phyloP scores from a whole-genome alignment of 2,329 filamentous ascomycete species.

The Penicillium sumatraense region DNA sequence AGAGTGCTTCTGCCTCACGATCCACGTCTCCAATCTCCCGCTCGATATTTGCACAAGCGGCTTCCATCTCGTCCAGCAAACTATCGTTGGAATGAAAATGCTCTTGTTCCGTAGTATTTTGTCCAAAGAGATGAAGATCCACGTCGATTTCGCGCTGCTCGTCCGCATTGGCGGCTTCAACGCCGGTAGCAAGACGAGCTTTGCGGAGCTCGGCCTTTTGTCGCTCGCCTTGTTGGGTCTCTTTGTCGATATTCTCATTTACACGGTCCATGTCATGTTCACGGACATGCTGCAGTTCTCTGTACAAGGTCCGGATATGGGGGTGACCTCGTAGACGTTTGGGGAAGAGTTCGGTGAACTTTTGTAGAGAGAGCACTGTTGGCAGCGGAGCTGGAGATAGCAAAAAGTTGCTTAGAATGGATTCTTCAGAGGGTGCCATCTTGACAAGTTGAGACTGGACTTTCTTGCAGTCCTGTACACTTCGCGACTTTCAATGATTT shows the following conservation, averaged over 20 bases:
- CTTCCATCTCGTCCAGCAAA: constrained; percentile 71
- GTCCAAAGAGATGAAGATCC: constrained; percentile 65
- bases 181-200: constrained; percentile 34
- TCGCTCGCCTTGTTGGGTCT: constrained; percentile 40
- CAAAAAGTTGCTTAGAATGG: constrained; percentile 78
- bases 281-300: constrained; percentile 77
- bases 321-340: constrained; percentile 67
- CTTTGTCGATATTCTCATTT: constrained; percentile 54
- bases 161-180: constrained; percentile 36
- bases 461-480: background rate
- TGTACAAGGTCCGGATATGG: constrained; percentile 73
- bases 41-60: constrained; percentile 68
- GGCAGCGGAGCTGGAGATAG: constrained; percentile 76
- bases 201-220: constrained; percentile 45
- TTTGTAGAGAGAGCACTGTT: constrained; percentile 71
- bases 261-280: constrained; percentile 71
- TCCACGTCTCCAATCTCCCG: constrained; percentile 69
- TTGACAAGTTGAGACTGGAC: background rate
- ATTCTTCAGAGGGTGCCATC: constrained; percentile 75
- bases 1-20: constrained; percentile 64
- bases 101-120: constrained; percentile 44
- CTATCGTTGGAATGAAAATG: constrained; percentile 65
- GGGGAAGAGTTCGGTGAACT: constrained; percentile 80
- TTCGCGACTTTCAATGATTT: background rate
- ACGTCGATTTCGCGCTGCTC: constrained; percentile 48